Evolutionary conservation across 441 rosid genomes (phyloP).

Genomic region (Pelargonium cotyledonis): DNA sequence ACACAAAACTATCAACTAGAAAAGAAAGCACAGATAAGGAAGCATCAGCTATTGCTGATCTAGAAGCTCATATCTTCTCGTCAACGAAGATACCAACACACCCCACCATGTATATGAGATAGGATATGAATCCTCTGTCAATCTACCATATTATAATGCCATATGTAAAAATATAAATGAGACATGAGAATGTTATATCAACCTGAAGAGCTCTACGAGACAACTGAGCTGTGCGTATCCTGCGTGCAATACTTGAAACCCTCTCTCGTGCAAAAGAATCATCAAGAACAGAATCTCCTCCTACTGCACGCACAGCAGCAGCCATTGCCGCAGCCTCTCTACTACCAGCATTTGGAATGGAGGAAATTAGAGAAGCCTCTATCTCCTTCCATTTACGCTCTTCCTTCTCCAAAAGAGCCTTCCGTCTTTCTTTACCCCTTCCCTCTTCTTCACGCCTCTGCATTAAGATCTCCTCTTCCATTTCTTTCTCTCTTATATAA

Average conservation of each 20-base stretch:
- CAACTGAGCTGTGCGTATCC: constrained; percentile 86
- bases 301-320: constrained; percentile 99
- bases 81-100: not conserved
- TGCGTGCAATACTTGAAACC: constrained; percentile 95
- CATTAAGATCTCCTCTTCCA: constrained; percentile 98
- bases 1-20: not conserved
- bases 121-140: not conserved
- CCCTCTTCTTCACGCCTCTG: constrained; percentile 99
- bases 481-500: constrained; percentile 98
- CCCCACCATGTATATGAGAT: not conserved
- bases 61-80: not conserved
- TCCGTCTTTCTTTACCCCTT: constrained; percentile 98
- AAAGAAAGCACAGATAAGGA: not conserved
- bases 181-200: constrained; percentile 6
- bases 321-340: constrained; percentile 99
- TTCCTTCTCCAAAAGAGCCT: constrained; percentile 97
- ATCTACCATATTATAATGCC: not conserved
- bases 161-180: not conserved
- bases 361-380: constrained; percentile 98
- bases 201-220: constrained; percentile 96
- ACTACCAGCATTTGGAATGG: constrained; percentile 97
- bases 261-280: constrained; percentile 99
- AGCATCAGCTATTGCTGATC: not conserved
- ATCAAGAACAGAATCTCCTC: constrained; percentile 99
- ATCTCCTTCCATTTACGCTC: constrained; percentile 99